phyloP scores from a whole-genome alignment of 2,329 filamentous ascomycete genomes.

The Apiospora kogelbergensis region DNA sequence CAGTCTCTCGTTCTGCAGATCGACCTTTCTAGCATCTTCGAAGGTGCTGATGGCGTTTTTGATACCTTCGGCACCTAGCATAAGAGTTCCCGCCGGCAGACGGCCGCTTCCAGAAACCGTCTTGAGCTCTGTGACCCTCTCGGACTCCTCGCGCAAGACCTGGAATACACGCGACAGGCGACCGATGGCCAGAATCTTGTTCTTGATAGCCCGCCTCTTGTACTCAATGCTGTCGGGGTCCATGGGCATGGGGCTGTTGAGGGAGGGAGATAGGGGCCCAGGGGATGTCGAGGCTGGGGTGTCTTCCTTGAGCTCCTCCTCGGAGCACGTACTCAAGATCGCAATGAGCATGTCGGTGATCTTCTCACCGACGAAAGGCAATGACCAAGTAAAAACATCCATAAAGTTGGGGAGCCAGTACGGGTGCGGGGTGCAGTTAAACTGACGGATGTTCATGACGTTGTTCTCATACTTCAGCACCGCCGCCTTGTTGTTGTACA shows the following conservation, averaged over 20 bases:
- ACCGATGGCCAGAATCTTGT: conserved; percentile 98
- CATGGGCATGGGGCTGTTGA: conserved; percentile 41
- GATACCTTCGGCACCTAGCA: conserved; percentile 97
- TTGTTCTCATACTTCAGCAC: conserved; percentile 99
- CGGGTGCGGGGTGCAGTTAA: conserved; percentile 98
- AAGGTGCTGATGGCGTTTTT: conserved; percentile 98
- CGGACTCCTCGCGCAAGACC: conserved; percentile 93
- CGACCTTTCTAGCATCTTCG: conserved; percentile 94
- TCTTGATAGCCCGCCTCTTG: conserved; percentile 97
- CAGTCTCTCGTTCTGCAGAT: conserved; percentile 92
- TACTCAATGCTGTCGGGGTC: conserved; percentile 89
- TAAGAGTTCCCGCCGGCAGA: conserved; percentile 90
- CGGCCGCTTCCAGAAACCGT: conserved; percentile 83
- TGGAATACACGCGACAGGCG: conserved; percentile 97
- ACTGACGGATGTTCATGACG: conserved; percentile 99
- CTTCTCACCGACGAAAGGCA: conserved; percentile 98
- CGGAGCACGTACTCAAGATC: conserved; percentile 97
- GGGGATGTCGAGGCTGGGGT: conserved; percentile 69
- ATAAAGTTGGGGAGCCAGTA: conserved; percentile 99
- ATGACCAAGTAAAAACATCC: conserved; percentile 99
- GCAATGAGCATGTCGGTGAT: conserved; percentile 99
- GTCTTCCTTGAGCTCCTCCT: conserved; percentile 93
- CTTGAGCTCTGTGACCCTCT: conserved; percentile 96
- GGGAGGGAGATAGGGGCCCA: conserved; percentile 73
- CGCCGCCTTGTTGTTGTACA: conserved; percentile 99